Conservation (phyloP, 2,329 filamentous ascomycete species). For the Rutstroemia sp. region DNA sequence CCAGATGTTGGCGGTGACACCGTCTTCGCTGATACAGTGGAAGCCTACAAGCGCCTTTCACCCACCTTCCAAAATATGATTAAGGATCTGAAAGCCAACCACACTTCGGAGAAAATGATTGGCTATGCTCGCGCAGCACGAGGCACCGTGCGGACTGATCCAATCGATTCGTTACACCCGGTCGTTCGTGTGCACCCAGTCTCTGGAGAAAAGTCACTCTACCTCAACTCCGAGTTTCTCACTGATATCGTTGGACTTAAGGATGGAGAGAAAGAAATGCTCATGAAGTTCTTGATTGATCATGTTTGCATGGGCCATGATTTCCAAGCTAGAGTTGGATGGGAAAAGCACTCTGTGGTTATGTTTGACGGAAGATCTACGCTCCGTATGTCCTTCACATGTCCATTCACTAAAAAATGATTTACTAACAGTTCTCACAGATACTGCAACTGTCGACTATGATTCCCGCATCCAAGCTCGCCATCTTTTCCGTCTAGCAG, state of each 20-base stretch:
- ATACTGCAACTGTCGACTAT: slow-evolving; percentile 44
- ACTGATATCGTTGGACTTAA: slow-evolving; percentile 61
- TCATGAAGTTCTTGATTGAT: slow-evolving; percentile 58
- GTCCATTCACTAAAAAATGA: slow-evolving; percentile 4
- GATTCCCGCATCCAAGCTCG: slow-evolving; percentile 38
- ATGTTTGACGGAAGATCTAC: slow-evolving; percentile 43
- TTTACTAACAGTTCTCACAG: slow-evolving; percentile 21
- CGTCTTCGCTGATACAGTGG: slow-evolving; percentile 62
- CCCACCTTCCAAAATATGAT: slow-evolving; percentile 30
- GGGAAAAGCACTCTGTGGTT: slow-evolving; percentile 46
- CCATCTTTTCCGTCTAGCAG: slow-evolving; percentile 43
- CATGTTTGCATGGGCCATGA: slow-evolving; percentile 61
- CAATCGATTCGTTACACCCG: slow-evolving; percentile 58
- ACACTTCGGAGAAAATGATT: slow-evolving; percentile 47
- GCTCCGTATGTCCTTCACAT: slow-evolving; percentile 33
- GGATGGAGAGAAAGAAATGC: slow-evolving; percentile 57
- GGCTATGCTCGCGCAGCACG: slow-evolving; percentile 45
- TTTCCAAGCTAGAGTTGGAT: slow-evolving; percentile 64
- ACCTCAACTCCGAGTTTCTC: slow-evolving; percentile 63
- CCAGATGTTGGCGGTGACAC: slow-evolving; percentile 60
- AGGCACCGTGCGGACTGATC: slow-evolving; percentile 56
- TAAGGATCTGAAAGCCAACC: slow-evolving; percentile 59
- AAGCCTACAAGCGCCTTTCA: slow-evolving; percentile 46
- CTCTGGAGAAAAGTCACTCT: slow-evolving; percentile 66
- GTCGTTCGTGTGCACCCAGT: slow-evolving; percentile 64